Evolutionary conservation across 225 moss, liverwort and hornwort genomes (phyloP), one percentile per base, ranked within the genome.

Genomic region (Pleurozium schreberi): DNA sequence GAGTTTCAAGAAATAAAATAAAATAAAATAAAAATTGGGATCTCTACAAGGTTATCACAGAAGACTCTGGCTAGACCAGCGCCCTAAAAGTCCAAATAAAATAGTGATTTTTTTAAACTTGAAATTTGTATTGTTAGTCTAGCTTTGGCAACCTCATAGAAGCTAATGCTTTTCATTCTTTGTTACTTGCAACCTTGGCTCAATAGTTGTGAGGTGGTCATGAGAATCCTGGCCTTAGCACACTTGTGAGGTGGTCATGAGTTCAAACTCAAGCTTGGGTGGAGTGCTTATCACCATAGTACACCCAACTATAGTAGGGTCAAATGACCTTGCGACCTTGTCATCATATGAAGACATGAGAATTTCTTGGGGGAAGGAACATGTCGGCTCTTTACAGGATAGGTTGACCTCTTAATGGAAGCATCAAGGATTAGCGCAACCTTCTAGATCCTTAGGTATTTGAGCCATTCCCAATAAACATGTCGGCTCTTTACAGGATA

Each of bases 331-430:
- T 52, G 14, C 8, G 26, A 70, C 42, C 49, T 68, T 21, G 1
- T 68, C 2, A 1, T 40, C 1, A 2, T 68, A 40, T 23, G 4
- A 23, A 4, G 23, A 8, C 13, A 2, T 40, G 2, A 40, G 4
- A 69, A 40, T 40, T 40, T 27, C 0, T 42, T 15, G 1, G 9
- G 7, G 18, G 1, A 40, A 23, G 13, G 3, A 42, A 15, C 26
- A 43, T 42, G 27, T 26, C 1, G 8, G 0, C 36, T 5, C 1
- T 40, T 40, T 4, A 5, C 40, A 69, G 5, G 21, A 8, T 69
- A 3, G 40, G 25, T 25, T 3, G 40, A 40, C 40, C 2, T 40
- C 1, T 7, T 1, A 40, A 69, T 22, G 3, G 1, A 42, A 26
- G 14, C 22, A 68, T 40, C 7, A 23, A n/a, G 7, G 12, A 23